Conservation (phyloP, 306 rosid genomes). For the Myrica gale region DNA sequence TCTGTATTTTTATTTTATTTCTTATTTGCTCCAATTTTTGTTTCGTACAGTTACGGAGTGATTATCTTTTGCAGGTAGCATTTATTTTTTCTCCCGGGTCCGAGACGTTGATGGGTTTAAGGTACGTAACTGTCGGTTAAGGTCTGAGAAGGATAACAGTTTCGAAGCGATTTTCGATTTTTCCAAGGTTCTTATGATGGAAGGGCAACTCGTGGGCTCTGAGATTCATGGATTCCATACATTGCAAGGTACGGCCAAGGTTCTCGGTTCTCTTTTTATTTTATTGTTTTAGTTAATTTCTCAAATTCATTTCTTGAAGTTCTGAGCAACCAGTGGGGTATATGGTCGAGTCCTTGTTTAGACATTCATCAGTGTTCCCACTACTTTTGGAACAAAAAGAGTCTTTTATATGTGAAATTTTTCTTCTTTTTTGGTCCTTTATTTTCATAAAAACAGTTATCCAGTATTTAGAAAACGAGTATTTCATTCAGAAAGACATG, state of each 20-base stretch:
- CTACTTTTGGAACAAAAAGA: background rate
- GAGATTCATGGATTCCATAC: slow-evolving; percentile 95
- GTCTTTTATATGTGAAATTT: background rate
- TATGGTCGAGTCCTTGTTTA: background rate
- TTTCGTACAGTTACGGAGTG: too few species aligned
- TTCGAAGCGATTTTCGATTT: slow-evolving; percentile 19
- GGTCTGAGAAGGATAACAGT: background rate
- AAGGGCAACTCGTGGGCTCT: slow-evolving; percentile 55
- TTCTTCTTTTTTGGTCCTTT: background rate
- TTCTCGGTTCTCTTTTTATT: background rate
- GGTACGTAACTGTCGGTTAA: background rate
- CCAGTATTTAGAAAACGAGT: background rate
- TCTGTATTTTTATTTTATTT: too few species aligned
- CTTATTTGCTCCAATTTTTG: too few species aligned
- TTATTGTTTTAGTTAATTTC: background rate
- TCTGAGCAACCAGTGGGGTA: background rate
- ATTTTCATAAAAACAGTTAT: background rate
- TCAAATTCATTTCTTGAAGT: too few species aligned
- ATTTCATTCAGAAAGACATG: too few species aligned
- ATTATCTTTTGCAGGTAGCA: background rate
- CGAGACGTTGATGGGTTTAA: background rate
- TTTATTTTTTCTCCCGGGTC: too few species aligned
- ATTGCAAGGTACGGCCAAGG: slow-evolving; percentile 55
- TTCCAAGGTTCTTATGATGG: slow-evolving; percentile 42
- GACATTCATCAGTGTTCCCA: background rate